Conservation (phyloP, 129 eudicot genomes). For the Saposhnikovia divaricata region DNA sequence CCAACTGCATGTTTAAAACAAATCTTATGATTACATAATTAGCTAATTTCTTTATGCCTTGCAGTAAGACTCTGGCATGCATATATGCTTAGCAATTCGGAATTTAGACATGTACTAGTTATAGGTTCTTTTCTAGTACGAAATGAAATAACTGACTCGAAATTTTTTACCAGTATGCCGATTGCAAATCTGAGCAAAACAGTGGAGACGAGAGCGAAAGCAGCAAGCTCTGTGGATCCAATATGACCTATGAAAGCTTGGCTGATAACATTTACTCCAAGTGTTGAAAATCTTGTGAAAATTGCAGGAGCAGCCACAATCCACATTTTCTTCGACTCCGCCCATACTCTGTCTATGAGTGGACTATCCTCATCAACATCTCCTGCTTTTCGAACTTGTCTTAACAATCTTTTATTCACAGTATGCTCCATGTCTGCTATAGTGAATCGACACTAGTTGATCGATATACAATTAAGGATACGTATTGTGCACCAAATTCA, state of each 20-base stretch:
- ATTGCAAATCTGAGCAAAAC: slow-evolving; percentile 35
- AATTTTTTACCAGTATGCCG: slow-evolving; percentile 29
- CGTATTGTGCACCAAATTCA: no score
- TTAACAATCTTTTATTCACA: slow-evolving; percentile 9
- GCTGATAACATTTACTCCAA: slow-evolving; percentile 26
- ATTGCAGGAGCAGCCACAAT: slow-evolving; percentile 43
- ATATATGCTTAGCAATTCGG: no score
- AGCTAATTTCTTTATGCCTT: no score
- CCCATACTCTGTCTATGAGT: slow-evolving; percentile 21
- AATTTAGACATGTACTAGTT: no score
- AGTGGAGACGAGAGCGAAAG: slow-evolving; percentile 30
- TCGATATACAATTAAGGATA: no score
- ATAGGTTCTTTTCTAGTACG: no score
- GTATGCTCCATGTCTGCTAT: slow-evolving; percentile 15
- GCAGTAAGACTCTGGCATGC: no score
- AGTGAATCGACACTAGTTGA: neutral
- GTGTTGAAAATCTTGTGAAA: slow-evolving; percentile 29
- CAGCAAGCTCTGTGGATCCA: slow-evolving; percentile 41
- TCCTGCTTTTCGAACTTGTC: neutral
- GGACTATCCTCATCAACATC: slow-evolving; percentile 13
- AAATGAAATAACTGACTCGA: no score
- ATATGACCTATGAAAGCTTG: slow-evolving; percentile 43
- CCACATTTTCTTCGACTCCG: slow-evolving; percentile 37
- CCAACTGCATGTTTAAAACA: slow-evolving; percentile 21
- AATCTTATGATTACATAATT: neutral